Base-by-base conservation (phyloP, 768 basidiomycete species). In the Dictyophora rubrovolvata region DNA sequence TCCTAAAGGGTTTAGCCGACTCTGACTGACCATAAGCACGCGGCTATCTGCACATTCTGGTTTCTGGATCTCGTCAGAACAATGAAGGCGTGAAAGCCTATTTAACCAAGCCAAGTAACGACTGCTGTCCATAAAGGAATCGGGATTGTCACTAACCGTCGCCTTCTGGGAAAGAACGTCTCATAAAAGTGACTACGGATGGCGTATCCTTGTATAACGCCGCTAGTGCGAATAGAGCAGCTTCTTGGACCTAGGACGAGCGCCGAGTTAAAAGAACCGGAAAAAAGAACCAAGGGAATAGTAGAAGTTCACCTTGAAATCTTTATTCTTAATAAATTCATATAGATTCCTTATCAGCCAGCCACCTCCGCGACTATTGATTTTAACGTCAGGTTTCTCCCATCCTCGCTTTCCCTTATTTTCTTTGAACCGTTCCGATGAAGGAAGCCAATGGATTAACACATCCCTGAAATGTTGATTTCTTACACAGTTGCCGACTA, bases 321-420 rank as follows among this genome's bases (percentile, higher is more conserved):
- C 82, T 53, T 74, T 75, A 52, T 71, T 75, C 17, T 71, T 69
- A 33, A 86, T 66, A 60, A 87, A 68, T 1, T 69, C 70, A 3
- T 76, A 67, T 37, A 89, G 66, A 37, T 75, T 74, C 49, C 79
- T 71, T 1, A 79, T 76, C 8, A 81, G 79, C 85, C 86, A 87
- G 0, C 80, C 79, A 7, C 83, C 81, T 23, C 76, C 73, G 35
- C 72, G 73, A 21, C 77, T 72, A 11, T 69, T 72, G 3, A 72
- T 70, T 22, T 70, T 69, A 0, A 73, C 64, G 0, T 77, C 75
- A 0, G 77, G 72, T 65, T 83, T 85, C 71, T 90, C 88, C 88
- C 88, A 91, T 3, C 87, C 85, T 1, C 88, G 76, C 60, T 80
- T 80, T 1, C 75, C 75, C 62, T 78, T 83, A 22, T 76, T 72